Evolutionary conservation across 768 basidiomycete species (phyloP).

Genomic region (Phlebiopsis flavidoalba): DNA sequence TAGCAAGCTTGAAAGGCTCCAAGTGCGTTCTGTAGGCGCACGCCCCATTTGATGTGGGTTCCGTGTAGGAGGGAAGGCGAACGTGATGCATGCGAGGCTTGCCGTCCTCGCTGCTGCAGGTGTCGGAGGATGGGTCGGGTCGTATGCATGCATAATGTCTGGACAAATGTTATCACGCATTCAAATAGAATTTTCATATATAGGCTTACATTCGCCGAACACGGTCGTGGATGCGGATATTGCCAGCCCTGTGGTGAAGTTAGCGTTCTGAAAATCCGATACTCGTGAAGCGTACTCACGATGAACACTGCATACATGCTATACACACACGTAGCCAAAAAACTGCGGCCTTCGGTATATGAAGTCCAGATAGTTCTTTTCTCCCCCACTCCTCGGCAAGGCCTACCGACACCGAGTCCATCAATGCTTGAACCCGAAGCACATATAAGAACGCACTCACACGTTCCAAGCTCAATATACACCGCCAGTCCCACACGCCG

Average conservation of each 20-base stretch:
- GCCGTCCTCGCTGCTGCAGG: slow-evolving; percentile 47
- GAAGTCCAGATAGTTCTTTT: slow-evolving; percentile 73
- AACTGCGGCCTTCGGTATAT: slow-evolving; percentile 61
- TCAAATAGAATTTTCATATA: neutral
- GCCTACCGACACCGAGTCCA: too few relatives aligned
- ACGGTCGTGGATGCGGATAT: slow-evolving; percentile 57
- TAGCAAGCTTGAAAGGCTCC: slow-evolving; percentile 55
- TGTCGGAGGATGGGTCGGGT: slow-evolving; percentile 35
- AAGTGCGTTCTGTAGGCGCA: slow-evolving; percentile 59
- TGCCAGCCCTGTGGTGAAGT: slow-evolving; percentile 43
- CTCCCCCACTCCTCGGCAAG: slow-evolving; percentile 65
- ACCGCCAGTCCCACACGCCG: slow-evolving; percentile 64
- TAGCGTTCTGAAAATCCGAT: neutral
- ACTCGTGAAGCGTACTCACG: slow-evolving; percentile 30
- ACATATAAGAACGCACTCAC: too few relatives aligned
- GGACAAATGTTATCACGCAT: neutral
- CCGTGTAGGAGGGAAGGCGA: slow-evolving; percentile 56
- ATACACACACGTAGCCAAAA: slow-evolving; percentile 54
- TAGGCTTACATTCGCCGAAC: slow-evolving; percentile 62
- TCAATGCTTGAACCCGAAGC: too few relatives aligned
- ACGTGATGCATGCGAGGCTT: slow-evolving; percentile 51
- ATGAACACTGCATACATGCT: slow-evolving; percentile 53
- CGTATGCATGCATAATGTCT: slow-evolving; percentile 58
- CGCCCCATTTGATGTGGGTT: slow-evolving; percentile 44
- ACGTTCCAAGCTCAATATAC: slow-evolving; percentile 72